Evolutionary conservation across 257 asterid genomes (phyloP).

Genomic region (Mitragyna speciosa): DNA sequence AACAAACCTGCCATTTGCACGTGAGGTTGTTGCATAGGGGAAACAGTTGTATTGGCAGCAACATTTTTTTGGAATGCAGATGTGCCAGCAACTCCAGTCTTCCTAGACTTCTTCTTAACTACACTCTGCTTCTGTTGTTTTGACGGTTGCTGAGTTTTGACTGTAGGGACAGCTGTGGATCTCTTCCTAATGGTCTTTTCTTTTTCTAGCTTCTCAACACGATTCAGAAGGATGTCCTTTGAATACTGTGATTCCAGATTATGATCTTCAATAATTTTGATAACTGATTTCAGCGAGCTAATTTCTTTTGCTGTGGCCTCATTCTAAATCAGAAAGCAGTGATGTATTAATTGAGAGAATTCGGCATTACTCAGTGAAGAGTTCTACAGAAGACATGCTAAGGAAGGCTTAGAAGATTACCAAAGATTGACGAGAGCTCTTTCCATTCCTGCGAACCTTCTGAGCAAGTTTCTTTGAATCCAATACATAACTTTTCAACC

Average conservation of each 20-base stretch:
- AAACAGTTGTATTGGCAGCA: constrained; percentile 5
- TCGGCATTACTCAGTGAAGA: neutral
- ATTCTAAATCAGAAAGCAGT: constrained; percentile 35
- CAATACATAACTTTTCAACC: constrained; percentile 43
- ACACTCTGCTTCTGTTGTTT: constrained; percentile 16
- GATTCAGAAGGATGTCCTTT: constrained; percentile 39
- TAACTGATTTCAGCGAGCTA: constrained; percentile 49
- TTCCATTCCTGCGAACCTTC: constrained; percentile 44
- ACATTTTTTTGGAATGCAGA: constrained; percentile 12
- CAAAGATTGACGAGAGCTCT: constrained; percentile 43
- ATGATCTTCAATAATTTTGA: constrained; percentile 56
- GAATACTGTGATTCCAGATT: constrained; percentile 52
- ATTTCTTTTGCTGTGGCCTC: constrained; percentile 57
- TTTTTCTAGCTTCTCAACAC: constrained; percentile 49
- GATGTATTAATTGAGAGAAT: neutral
- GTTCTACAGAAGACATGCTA: neutral
- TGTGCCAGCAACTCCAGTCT: constrained; percentile 11
- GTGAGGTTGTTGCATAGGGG: constrained; percentile 32
- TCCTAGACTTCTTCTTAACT: neutral
- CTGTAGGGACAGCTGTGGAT: constrained; percentile 7
- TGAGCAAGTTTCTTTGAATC: constrained; percentile 46
- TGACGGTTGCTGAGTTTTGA: constrained; percentile 13
- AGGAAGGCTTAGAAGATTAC: constrained; percentile 15
- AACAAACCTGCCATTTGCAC: constrained; percentile 37
- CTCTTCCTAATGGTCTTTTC: constrained; percentile 50